Evolutionary conservation across 176 grass and related monocot genomes (phyloP).

Genomic region (Urochloa ruziziensis): DNA sequence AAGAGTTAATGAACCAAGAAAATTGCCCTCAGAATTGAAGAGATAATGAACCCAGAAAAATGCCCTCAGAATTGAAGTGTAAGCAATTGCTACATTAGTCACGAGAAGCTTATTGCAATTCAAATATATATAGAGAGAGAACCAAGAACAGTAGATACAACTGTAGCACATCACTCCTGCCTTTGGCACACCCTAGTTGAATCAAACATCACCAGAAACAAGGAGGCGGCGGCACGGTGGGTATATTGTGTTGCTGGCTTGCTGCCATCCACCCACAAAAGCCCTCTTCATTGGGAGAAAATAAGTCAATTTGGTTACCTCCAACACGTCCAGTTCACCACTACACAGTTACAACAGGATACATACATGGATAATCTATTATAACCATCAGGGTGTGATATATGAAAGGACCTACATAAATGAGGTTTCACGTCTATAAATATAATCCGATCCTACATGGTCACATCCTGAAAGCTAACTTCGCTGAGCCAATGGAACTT

Average conservation of each 20-base stretch:
- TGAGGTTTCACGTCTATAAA: background rate
- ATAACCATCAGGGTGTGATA: constrained; percentile 18
- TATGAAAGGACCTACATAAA: constrained; percentile 19
- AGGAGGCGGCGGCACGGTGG: background rate
- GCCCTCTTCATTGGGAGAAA: constrained; percentile 8
- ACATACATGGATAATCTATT: constrained; percentile 36
- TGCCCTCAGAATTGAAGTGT: background rate
- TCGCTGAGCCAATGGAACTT: constrained; percentile 38
- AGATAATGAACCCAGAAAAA: background rate
- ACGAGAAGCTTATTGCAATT: background rate
- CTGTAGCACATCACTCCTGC: background rate
- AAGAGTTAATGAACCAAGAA: background rate
- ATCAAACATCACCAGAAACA: constrained; percentile 11
- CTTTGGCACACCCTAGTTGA: background rate
- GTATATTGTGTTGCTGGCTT: background rate
- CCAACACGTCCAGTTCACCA: constrained; percentile 2
- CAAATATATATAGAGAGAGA: background rate
- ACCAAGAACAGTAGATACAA: background rate
- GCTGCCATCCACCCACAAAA: background rate
- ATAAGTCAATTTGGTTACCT: constrained; percentile 25
- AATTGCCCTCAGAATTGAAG: background rate
- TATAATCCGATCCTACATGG: constrained; percentile 36
- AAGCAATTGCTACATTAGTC: background rate
- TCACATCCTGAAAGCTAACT: constrained; percentile 28
- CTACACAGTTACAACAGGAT: constrained; percentile 43